Conservation (phyloP, 1,139 yeast genomes). For the Diutina neorugosa region DNA sequence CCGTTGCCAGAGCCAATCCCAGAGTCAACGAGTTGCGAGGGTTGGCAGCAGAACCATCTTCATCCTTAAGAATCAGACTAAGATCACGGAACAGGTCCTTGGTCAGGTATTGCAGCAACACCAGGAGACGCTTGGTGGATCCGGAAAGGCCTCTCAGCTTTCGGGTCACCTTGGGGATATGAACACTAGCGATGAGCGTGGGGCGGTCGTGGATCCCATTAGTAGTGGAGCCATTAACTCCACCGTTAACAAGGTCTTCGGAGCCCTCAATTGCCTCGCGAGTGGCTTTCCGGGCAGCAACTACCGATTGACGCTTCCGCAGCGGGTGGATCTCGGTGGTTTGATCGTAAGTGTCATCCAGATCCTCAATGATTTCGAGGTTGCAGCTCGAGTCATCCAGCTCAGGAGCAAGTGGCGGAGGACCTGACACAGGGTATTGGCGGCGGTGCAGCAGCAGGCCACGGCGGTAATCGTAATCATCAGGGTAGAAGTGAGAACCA, state of each 20-base stretch:
- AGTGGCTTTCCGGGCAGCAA: neutral
- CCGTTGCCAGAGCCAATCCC: neutral
- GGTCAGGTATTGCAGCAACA: constrained; percentile 58
- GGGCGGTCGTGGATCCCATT: constrained; percentile 11
- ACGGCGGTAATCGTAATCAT: neutral
- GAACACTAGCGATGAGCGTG: constrained; percentile 44
- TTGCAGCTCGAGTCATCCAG: neutral
- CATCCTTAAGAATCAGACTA: constrained; percentile 37
- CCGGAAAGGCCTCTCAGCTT: constrained; percentile 50
- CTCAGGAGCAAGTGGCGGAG: neutral
- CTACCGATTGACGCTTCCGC: neutral
- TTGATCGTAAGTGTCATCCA: neutral
- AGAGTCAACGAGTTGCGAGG: constrained; percentile 16
- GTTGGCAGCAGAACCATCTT: constrained; percentile 5
- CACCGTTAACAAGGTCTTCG: neutral
- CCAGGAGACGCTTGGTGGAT: constrained; percentile 56
- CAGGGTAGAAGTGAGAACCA: neutral
- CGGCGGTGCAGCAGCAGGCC: neutral
- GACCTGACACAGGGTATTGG: neutral
- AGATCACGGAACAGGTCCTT: constrained; percentile 53
- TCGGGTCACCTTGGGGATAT: constrained; percentile 60
- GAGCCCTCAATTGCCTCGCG: neutral
- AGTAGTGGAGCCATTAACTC: neutral
- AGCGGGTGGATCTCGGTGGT: neutral
- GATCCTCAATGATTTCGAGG: constrained; percentile 1